These are phyloP conservation scores for Magnusiomyces tetraspermus DNA, from an alignment of 1,139 yeast genomes.

Conservation along the genomic window DNA sequence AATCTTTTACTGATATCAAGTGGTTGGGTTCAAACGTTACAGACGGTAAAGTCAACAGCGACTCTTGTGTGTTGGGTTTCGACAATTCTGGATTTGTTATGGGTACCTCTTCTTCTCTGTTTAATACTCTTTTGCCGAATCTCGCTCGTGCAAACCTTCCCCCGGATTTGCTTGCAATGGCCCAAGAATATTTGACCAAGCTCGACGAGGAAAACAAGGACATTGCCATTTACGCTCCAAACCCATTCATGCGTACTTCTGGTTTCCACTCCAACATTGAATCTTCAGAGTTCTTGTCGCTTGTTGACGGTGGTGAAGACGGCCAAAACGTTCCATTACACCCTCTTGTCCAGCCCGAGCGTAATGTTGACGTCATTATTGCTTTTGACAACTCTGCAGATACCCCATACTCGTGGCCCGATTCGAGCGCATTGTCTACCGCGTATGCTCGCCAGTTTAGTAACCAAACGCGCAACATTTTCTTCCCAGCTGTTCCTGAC, in stretches of 20 bases:
- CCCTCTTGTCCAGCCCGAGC: slow-evolving; percentile 62
- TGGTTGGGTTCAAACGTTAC: slow-evolving; percentile 62
- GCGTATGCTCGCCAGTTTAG: slow-evolving; percentile 45
- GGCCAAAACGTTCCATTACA: slow-evolving; percentile 66
- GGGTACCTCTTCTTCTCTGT: slow-evolving; percentile 73
- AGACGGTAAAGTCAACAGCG: slow-evolving; percentile 37
- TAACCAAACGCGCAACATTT: slow-evolving; percentile 32
- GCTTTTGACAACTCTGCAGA: slow-evolving; percentile 87
- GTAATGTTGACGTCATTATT: slow-evolving; percentile 69
- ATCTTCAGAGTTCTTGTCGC: slow-evolving; percentile 39
- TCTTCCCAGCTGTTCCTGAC: slow-evolving; percentile 87
- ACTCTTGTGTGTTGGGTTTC: slow-evolving; percentile 52
- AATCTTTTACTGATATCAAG: slow-evolving; percentile 60
- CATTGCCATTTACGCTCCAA: slow-evolving; percentile 64
- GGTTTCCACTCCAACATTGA: slow-evolving; percentile 19
- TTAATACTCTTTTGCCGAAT: too few species aligned
- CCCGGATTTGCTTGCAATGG: slow-evolving; percentile 2
- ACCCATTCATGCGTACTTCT: slow-evolving; percentile 49
- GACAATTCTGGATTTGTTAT: slow-evolving; percentile 70
- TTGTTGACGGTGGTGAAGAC: slow-evolving; percentile 92
- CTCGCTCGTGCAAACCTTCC: slow-evolving; percentile 27
- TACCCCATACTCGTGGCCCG: slow-evolving; percentile 54
- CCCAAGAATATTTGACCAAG: slow-evolving; percentile 21
- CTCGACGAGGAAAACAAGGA: slow-evolving; percentile 39
- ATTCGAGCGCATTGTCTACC: slow-evolving; percentile 47